phyloP scores from a whole-genome alignment of 208 protist genomes.

The Wallacemonas sp. region DNA sequence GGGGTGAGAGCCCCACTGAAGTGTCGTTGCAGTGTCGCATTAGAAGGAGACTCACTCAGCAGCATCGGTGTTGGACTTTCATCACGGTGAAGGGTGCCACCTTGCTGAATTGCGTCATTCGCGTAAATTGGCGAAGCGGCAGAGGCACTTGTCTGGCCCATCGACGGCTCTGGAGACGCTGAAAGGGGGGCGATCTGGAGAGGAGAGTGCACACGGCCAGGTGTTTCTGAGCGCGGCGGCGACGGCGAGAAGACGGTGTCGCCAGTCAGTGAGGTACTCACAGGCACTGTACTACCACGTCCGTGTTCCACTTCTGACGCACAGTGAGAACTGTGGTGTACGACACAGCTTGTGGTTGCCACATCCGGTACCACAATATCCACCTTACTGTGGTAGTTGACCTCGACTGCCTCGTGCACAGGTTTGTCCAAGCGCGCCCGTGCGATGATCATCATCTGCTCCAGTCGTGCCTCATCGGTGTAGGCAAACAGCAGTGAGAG shows the following conservation, averaged over 20 bases:
- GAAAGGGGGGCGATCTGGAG: not conserved
- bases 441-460: not conserved
- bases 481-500: not conserved
- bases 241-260: slow-evolving; percentile 7
- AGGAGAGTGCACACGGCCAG: not conserved
- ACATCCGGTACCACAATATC: not conserved
- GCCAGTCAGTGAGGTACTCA: not conserved
- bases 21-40: not conserved
- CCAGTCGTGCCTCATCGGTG: not conserved
- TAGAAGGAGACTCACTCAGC: not conserved
- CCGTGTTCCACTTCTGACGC: too few relatives aligned
- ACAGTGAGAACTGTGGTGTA: too few relatives aligned
- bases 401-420: not conserved
- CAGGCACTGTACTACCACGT: not conserved
- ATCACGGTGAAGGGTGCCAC: not conserved
- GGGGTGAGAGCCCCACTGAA: not conserved
- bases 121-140: not conserved
- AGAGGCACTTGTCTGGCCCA: not conserved
- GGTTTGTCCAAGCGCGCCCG: not conserved
- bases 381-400: not conserved
- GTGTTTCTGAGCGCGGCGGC: not conserved
- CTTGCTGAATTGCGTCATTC: slow-evolving; percentile 4
- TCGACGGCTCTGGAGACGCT: not conserved
- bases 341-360: not conserved
- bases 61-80: not conserved